Percentiles rank a stretch among this genome's conserved stretches.
Evolutionary conservation across 2,329 filamentous ascomycete species (phyloP).

Genomic region (Escovopsis sp.): DNA sequence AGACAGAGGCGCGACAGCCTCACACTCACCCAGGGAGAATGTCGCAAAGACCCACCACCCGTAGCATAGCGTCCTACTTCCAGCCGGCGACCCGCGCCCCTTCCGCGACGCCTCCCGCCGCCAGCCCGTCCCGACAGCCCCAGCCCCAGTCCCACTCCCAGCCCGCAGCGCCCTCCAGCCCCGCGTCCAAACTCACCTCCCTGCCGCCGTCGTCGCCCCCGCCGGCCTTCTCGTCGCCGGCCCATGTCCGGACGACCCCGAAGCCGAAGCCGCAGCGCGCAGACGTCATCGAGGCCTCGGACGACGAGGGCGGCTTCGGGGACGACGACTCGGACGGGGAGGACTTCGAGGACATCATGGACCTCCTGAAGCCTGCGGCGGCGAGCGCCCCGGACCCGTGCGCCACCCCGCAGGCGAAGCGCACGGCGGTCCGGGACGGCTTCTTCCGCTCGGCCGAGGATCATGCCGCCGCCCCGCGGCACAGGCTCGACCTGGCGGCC

Average conservation of each 20-base stretch:
- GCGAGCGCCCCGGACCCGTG: conserved; percentile 11
- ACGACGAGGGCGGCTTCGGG: conserved; percentile 47
- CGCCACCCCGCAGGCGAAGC: conserved; percentile 33
- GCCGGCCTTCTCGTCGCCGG: conserved; percentile 9
- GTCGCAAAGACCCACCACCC: conserved; percentile 15
- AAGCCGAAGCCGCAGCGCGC: not conserved
- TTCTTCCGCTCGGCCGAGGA: conserved; percentile 17
- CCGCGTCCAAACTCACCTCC: conserved; percentile 7
- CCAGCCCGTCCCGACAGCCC: too few relatives aligned
- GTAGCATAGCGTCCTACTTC: conserved; percentile 25
- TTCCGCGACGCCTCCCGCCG: conserved; percentile 3
- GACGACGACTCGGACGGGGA: conserved; percentile 22
- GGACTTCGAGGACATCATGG: conserved; percentile 38
- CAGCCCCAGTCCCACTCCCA: too few relatives aligned
- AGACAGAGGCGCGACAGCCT: too few relatives aligned
- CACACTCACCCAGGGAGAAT: conserved; percentile 5
- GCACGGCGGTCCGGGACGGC: conserved; percentile 24
- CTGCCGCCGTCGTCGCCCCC: conserved; percentile 10
- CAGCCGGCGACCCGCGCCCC: conserved; percentile 10
- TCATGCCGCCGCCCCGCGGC: conserved; percentile 35
- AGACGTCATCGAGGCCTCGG: conserved; percentile 49
- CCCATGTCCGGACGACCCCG: conserved; percentile 14
- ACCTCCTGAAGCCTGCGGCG: conserved; percentile 15
- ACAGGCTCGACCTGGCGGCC: conserved; percentile 49
- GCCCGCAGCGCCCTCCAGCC: not conserved